Base-by-base conservation (phyloP, 257 asterid genomes). In the Solanum rostratum region DNA sequence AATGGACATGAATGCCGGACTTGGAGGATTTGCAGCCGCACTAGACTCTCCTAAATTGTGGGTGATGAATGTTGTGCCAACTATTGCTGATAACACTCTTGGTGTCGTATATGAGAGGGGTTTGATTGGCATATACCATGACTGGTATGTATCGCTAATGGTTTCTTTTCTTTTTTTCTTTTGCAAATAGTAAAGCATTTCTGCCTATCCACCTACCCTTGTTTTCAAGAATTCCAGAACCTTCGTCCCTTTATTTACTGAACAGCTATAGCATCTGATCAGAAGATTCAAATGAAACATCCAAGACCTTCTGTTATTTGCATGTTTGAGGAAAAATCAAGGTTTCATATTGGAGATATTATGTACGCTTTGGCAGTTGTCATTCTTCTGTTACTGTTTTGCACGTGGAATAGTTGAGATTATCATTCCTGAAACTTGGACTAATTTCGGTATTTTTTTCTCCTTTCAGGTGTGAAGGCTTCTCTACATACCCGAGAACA, bases 41-140 rank as follows among this genome's bases (percentile, higher is more conserved):
- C 83, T 95, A 88, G 93, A 92, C n/a, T 95, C 98, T 54, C 85
- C 97, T 7, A 94, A 90, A 76, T 87, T 91, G 41, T 95, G 99
- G 99, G 98, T 95, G 91, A 95, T 95, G 99, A 95, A 94, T 43
- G 97, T 90, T 27, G 95, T 95, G 46, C 99, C 99, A 60, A 94
- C 91, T 53, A 89, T 91, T 83, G 94, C 98, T 84, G 88, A 88
- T 65, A 91, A 89, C 73, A 94, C 97, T 82, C 89, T 95, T 10
- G 95, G 98, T 7, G 91, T 91, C 87, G 55, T 93, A 82, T 95
- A 90, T 1, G 97, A 95, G 86, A 90, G 99, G 87, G 99, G 99
- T 59, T 90, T 95, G 89, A 94, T 95, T 29, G 99, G 99, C 88
- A 93, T 95, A 15, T 91, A 95, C 90, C 99, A 95, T 78, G 98